Evolutionary conservation across 148 eudicot genomes (phyloP), one percentile per base, ranked within the genome.

Genomic region (Nepenthes mirabilis): DNA sequence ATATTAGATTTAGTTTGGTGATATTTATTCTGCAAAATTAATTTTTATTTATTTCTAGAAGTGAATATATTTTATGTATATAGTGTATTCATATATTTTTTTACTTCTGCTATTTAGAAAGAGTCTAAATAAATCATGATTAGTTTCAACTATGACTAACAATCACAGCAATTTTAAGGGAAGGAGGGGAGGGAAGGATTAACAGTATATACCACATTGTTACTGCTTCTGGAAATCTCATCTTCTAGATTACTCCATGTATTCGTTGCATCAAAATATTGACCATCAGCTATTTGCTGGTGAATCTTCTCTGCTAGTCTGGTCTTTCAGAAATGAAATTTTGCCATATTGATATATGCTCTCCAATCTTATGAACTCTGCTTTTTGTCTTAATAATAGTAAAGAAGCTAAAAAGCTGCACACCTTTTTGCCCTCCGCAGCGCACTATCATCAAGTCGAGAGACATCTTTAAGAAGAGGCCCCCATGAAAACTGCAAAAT

Each of bases 401-500:
- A n/a, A 37, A 34, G 23, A 23, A 23, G 23, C 37, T 34, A 2
- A 37, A 23, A 55, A 73, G 61, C 11, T n/a, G 14, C 52, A n/a
- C 10, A 83, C 97, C 84, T 81, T 62, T 75, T 79, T 65, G 98
- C 75, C 23, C 72, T 52, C 54, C 67, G 36, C 23, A 78, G 9
- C 11, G 94, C 98, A 60, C 67, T 72, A 52, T 74, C 69, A 67
- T 91, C 94, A 47, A 91, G 74, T 63, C 98, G 85, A 35, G 98
- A 83, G 5, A 91, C 61, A 68, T 88, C 96, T 71, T 80, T 80
- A 34, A 88, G 79, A 40, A 85, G 81, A 75, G 95, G 95, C 36
- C 80, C 97, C 97, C 97, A 91, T 60, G 97, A 83, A 43, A 80
- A 68, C 97, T 91, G 67, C 68, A 54, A 11, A 14, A 33, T 54